Base-by-base conservation (phyloP, 2,329 filamentous ascomycete genomes). In the Penicillium nordicum region DNA sequence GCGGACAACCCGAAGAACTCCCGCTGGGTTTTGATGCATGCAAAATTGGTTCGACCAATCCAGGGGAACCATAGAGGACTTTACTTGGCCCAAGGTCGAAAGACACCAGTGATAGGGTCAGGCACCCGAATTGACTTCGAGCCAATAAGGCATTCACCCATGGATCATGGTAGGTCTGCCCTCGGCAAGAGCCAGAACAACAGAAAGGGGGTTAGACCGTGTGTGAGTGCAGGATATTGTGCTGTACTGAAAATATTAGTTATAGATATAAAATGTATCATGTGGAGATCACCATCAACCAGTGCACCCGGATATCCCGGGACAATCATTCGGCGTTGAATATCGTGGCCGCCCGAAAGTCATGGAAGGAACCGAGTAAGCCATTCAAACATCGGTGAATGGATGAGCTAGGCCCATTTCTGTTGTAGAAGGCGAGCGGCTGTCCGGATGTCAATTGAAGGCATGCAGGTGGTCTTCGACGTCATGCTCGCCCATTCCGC, bases 11-110 rank as follows among this genome's bases (percentile, higher is more conserved):
- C 45, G 48, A 60, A 32, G 41, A 51, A 50, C 54, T 27, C 43
- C 46, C 57, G 49, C 57, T 47, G 44, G 57, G 50, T 63, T 43
- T 63, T 66, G 64, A 69, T 63, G 60, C 62, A 63, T 58, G 48
- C 60, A 60, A 67, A 48, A 50, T 29, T 55, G 49, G 47, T n/a
- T 47, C 44, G 27, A 34, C 37, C 55, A 58, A 58, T 59, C 58
- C 37, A 45, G 43, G 29, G 16, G 32, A 51, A 57, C 51, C 44
- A 55, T 53, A 43, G 37, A 32, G 42, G 27, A 23, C n/a, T 56
- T 40, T 3, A 25, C 45, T 21, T 14, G 2, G 10, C 8, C 9
- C 11, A 34, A 21, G 4, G 5, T 18, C 21, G 5, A 30, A 48
- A 21, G 10, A 18, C 34, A 11, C 27, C 44, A 5, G 32, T 40